Conservation (phyloP, 176 grass and related monocot species). For the Bolboschoenus planiculmis region DNA sequence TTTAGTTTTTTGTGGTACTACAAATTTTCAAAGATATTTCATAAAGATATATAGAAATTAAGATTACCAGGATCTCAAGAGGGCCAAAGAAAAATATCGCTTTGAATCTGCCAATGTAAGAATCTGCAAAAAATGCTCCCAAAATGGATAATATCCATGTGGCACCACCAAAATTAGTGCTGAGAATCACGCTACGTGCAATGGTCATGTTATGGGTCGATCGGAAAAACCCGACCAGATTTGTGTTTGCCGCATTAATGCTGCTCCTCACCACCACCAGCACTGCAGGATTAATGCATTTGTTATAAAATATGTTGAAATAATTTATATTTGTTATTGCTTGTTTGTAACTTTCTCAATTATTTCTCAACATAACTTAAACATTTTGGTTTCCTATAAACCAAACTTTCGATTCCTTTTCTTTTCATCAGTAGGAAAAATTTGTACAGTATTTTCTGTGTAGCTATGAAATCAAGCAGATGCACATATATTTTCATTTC, state of each 20-base stretch:
- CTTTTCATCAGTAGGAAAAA: too few species aligned
- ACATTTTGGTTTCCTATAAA: background rate
- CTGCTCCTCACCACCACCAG: slow-evolving; percentile 17
- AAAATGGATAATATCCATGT: slow-evolving; percentile 9
- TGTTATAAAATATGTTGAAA: background rate
- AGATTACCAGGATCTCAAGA: slow-evolving; percentile 18
- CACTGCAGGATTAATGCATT: background rate
- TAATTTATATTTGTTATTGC: background rate
- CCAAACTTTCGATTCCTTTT: too few species aligned
- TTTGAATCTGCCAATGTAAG: slow-evolving; percentile 14
- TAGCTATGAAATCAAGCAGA: too few species aligned
- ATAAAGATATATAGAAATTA: background rate
- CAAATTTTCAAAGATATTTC: background rate
- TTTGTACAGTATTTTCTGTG: too few species aligned
- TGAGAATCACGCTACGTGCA: slow-evolving; percentile 6
- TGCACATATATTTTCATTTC: background rate
- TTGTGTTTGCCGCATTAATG: slow-evolving; percentile 21
- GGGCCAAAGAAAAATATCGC: slow-evolving; percentile 13
- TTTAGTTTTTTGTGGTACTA: background rate
- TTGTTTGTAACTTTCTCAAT: background rate
- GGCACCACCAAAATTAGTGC: slow-evolving; percentile 9
- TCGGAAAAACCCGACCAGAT: slow-evolving; percentile 12
- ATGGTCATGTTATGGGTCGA: slow-evolving; percentile 14
- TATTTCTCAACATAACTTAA: background rate
- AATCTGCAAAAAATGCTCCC: slow-evolving; percentile 11